These are phyloP conservation scores for Trypanosoma avium DNA, from an alignment of 208 protist genomes.

Conservation along the genomic window DNA sequence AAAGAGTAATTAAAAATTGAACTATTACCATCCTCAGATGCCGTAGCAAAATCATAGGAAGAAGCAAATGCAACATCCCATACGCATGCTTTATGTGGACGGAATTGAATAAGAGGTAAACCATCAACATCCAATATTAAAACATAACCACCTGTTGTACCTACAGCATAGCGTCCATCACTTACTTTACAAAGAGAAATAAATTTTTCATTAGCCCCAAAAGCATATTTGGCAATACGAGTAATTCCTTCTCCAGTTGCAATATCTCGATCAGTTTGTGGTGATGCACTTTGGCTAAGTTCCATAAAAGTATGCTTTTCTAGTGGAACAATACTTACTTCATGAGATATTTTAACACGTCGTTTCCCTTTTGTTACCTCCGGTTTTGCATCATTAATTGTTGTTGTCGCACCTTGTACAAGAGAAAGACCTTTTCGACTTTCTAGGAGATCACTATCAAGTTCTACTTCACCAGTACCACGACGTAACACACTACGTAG, in stretches of 20 bases:
- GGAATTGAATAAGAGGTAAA: slow-evolving; percentile 87
- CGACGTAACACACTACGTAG: slow-evolving; percentile 74
- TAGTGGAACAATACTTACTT: slow-evolving; percentile 86
- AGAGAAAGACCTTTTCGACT: slow-evolving; percentile 32
- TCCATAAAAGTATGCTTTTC: slow-evolving; percentile 89
- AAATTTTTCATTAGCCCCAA: slow-evolving; percentile 86
- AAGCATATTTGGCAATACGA: slow-evolving; percentile 80
- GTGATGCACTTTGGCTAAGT: slow-evolving; percentile 76
- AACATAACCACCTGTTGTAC: slow-evolving; percentile 87
- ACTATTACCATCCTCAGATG: slow-evolving; percentile 85
- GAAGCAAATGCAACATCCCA: slow-evolving; percentile 87
- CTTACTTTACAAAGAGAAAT: slow-evolving; percentile 84
- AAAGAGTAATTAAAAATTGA: slow-evolving; percentile 89
- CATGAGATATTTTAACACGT: slow-evolving; percentile 82
- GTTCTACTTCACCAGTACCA: slow-evolving; percentile 56
- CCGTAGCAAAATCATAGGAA: slow-evolving; percentile 84
- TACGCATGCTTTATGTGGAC: slow-evolving; percentile 86
- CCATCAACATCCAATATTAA: slow-evolving; percentile 83
- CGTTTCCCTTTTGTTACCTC: slow-evolving; percentile 50
- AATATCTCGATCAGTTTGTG: slow-evolving; percentile 40
- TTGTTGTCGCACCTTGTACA: slow-evolving; percentile 1
- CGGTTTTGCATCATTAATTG: slow-evolving; percentile 28
- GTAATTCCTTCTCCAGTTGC: slow-evolving; percentile 60
- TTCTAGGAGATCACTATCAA: slow-evolving; percentile 65
- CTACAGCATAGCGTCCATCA: slow-evolving; percentile 83